A percentile compares a stretch with the other conserved stretches of the same genome.
These are phyloP conservation scores for Geotrichum citri-aurantii DNA, from an alignment of 1,139 yeast species.

Conservation along the genomic window DNA sequence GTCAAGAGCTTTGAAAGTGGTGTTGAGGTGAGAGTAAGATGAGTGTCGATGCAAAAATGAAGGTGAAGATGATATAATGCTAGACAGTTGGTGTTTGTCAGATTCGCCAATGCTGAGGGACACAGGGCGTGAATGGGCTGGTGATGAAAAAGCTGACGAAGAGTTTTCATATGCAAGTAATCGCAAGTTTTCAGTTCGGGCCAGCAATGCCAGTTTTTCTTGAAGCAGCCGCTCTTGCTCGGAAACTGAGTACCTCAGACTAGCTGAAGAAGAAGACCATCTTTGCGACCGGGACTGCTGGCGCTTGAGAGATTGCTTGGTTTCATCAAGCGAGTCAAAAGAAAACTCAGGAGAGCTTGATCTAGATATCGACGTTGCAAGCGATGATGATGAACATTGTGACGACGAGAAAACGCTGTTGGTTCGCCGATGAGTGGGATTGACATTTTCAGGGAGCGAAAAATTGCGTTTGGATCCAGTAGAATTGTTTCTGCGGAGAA, in stretches of 20 bases:
- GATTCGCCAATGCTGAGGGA: not conserved
- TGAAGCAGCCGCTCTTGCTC: conserved; percentile 30
- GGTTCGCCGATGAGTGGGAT: not conserved
- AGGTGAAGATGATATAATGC: not conserved
- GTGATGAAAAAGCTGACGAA: not conserved
- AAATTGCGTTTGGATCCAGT: not conserved
- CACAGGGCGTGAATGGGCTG: not conserved
- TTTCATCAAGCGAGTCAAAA: conserved; percentile 1
- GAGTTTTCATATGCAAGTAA: conserved; percentile 14
- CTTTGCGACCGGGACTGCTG: not conserved
- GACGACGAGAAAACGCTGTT: conserved; percentile 9
- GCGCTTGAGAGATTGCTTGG: not conserved
- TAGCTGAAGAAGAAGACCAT: conserved; percentile 7
- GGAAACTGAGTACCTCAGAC: conserved; percentile 5
- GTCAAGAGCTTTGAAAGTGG: not conserved
- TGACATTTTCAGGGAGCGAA: not conserved
- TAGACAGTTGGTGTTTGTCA: not conserved
- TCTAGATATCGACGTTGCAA: conserved; percentile 18
- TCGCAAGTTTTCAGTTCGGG: conserved; percentile 33
- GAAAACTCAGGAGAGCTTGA: conserved; percentile 10
- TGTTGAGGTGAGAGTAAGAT: not conserved
- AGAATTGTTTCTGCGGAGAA: conserved; percentile 1
- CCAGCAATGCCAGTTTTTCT: conserved; percentile 30
- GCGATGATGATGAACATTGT: conserved; percentile 6
- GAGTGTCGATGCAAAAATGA: not conserved